These are phyloP conservation scores for Achaetomiella virescens DNA, from an alignment of 495 filamentous ascomycete species.

Conservation along the genomic window DNA sequence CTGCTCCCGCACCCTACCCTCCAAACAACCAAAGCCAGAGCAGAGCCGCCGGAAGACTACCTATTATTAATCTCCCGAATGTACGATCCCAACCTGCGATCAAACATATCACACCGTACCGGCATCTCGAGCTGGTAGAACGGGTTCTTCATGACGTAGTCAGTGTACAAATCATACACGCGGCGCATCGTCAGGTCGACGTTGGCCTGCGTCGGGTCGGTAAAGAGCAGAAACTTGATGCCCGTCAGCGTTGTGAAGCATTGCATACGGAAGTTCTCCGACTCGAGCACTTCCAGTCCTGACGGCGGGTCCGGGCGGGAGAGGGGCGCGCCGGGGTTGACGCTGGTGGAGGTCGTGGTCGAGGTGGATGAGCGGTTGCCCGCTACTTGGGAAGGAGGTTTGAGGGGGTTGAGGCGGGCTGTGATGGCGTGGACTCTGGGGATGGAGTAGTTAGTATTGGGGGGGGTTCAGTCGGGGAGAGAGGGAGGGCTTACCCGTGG, in stretches of 20 bases:
- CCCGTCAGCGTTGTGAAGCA: conserved; percentile 94
- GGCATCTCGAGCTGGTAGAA: conserved; percentile 99
- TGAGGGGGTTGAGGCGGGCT: conserved; percentile 63
- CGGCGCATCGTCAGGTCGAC: conserved; percentile 72
- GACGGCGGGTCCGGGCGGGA: conserved; percentile 51
- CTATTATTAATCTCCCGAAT: conserved; percentile 55
- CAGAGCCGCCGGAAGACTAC: too few relatives aligned
- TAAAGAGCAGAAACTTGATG: conserved; percentile 92
- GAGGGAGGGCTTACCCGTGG: conserved; percentile 60
- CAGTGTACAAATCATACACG: conserved; percentile 91
- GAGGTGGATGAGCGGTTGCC: conserved; percentile 34
- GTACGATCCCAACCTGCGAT: conserved; percentile 71
- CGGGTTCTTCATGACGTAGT: conserved; percentile 99
- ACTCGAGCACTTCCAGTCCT: conserved; percentile 87
- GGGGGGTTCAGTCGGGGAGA: conserved; percentile 2
- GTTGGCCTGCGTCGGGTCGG: conserved; percentile 83
- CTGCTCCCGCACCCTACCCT: background rate
- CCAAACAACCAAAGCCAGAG: conserved; percentile 1
- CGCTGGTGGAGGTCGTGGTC: conserved; percentile 14
- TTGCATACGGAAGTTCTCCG: conserved; percentile 82
- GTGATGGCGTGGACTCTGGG: conserved; percentile 83
- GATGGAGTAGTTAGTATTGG: conserved; percentile 1
- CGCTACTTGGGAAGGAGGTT: conserved; percentile 28
- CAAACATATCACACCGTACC: conserved; percentile 88
- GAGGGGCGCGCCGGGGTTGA: conserved; percentile 34